Base-by-base conservation (phyloP, 2,329 filamentous ascomycete genomes). In the Fusarium protoensiforme region DNA sequence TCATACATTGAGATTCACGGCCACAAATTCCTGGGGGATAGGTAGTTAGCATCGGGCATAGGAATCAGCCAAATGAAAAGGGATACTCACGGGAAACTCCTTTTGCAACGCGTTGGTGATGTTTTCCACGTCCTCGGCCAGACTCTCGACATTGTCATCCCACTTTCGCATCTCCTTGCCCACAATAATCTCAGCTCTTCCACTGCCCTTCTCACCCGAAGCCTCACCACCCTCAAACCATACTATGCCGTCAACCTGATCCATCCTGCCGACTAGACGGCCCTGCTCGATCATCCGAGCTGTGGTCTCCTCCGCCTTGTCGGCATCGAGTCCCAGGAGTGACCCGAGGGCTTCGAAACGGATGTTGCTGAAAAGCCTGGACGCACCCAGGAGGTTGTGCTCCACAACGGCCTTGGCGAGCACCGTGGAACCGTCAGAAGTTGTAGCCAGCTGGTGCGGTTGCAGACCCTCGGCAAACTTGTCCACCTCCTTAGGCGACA, bases 211-310 rank as follows among this genome's bases (percentile, higher is more conserved):
- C 80, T 92, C 87, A 2, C 91, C 92, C 4, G 90, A 92, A 9
- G 91, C 92, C 78, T 94, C 92, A 35, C 90, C 90, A 79, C 83
- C 86, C 82, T 96, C 94, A 80, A 99, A 99, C 85, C 92, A 95
- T 68, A 99, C 95, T 13, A 95, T 85, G 16, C 93, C 89, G 65
- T 95, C 94, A 65, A 99, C 95, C 85, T 99, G 96, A 83, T 99
- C 96, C 78, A 99, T 98, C 65, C 92, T 91, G 9, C 96, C 96
- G 4, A 92, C 90, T 60, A 99, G 84, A 35, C 96, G 91, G 11
- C 94, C 95, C 82, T 98, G 95, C 85, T 98, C 95, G 77, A 99
- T 94, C 96, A 99, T 99, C 76, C 91, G 89, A 6, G 96, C 95
- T 14, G 96, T 96, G 62, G 96, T 98, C 67, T 93, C 92, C 85